phyloP scores from a whole-genome alignment of 345 rosid species.

The Salix caprea region DNA sequence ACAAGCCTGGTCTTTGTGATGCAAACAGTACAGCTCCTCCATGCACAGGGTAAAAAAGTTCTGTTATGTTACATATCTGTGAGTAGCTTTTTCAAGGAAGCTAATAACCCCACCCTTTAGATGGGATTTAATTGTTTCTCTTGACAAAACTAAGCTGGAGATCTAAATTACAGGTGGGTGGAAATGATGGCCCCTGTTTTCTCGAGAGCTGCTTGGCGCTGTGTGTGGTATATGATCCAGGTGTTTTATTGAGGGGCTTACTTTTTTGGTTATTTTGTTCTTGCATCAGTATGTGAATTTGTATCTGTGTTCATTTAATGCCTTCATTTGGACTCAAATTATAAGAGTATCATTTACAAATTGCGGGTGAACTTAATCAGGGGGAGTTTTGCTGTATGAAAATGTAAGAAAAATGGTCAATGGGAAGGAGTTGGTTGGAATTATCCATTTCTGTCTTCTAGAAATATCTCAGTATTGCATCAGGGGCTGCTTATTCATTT shows the following conservation, averaged over 20 bases:
- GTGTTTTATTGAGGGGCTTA: slow-evolving; percentile 4
- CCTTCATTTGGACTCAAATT: neutral
- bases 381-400: too few relatives aligned
- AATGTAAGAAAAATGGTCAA: too few relatives aligned
- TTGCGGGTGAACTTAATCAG: too few relatives aligned
- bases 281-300: neutral
- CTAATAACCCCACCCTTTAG: neutral
- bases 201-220: slow-evolving; percentile 68
- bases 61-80: neutral
- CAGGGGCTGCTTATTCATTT: too few relatives aligned
- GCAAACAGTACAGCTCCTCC: slow-evolving; percentile 50
- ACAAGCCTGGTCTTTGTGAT: slow-evolving; percentile 43
- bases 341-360: too few relatives aligned
- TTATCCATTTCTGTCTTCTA: too few relatives aligned
- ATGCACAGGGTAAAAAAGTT: slow-evolving; percentile 55
- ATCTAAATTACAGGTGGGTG: slow-evolving; percentile 48
- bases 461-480: too few relatives aligned
- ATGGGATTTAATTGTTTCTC: neutral
- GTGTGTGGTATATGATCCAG: slow-evolving; percentile 77
- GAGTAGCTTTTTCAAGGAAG: too few relatives aligned
- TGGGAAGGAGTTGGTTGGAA: too few relatives aligned
- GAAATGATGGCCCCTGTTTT: slow-evolving; percentile 84
- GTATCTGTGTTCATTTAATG: neutral
- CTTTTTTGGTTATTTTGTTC: too few relatives aligned
- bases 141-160: slow-evolving; percentile 10